A percentile compares a stretch with the other conserved stretches of the same genome.
These are phyloP conservation scores for Leishmania lainsoni DNA, from an alignment of 208 protist genomes.

Conservation along the genomic window DNA sequence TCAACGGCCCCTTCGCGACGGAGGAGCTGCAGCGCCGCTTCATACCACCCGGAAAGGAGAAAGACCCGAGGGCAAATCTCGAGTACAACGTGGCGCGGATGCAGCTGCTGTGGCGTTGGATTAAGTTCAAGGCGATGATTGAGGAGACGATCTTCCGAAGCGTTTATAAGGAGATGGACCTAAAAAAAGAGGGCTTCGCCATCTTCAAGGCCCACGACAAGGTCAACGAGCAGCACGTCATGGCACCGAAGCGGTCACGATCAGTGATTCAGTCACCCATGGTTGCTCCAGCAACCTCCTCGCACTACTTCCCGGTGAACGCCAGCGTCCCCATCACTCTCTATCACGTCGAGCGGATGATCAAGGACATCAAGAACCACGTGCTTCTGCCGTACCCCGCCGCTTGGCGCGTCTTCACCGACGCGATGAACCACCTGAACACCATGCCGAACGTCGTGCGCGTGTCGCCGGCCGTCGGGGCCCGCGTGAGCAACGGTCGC, in stretches of 20 bases:
- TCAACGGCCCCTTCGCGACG: slow-evolving; percentile 71
- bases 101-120: slow-evolving; percentile 85
- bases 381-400: slow-evolving; percentile 79
- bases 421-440: slow-evolving; percentile 85
- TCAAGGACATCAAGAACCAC: slow-evolving; percentile 72
- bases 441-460: slow-evolving; percentile 85
- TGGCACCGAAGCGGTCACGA: slow-evolving; percentile 72
- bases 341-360: slow-evolving; percentile 69
- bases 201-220: slow-evolving; percentile 88
- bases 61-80: slow-evolving; percentile 24
- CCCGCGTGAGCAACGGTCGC: slow-evolving; percentile 71
- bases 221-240: slow-evolving; percentile 72
- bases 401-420: slow-evolving; percentile 83
- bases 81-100: slow-evolving; percentile 76
- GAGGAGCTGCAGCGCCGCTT: slow-evolving; percentile 53
- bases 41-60: slow-evolving; percentile 29
- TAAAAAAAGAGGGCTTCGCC: slow-evolving; percentile 86
- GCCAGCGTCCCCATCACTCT: slow-evolving; percentile 64
- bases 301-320: slow-evolving; percentile 80
- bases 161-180: slow-evolving; percentile 88
- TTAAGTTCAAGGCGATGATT: slow-evolving; percentile 75
- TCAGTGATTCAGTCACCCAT: slow-evolving; percentile 70
- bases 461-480: slow-evolving; percentile 67
- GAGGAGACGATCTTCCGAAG: slow-evolving; percentile 83
- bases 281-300: slow-evolving; percentile 66